phyloP scores from a whole-genome alignment of 2,329 filamentous ascomycete genomes.

The Colletotrichum sp. region DNA sequence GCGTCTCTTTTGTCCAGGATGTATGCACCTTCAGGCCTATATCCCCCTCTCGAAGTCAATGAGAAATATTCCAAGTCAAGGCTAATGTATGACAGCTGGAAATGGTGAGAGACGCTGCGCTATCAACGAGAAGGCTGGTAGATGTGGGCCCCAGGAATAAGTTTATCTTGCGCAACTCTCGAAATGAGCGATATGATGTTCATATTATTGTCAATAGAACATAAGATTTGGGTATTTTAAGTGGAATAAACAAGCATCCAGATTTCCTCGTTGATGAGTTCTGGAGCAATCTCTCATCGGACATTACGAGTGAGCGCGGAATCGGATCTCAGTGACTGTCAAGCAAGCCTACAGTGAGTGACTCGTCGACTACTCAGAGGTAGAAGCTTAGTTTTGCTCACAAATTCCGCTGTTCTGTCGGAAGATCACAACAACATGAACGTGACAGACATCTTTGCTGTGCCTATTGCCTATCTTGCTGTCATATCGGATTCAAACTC shows the following conservation, averaged over 20 bases:
- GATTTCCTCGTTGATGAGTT: background rate
- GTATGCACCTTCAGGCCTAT: background rate
- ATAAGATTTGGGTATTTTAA: background rate
- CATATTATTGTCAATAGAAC: background rate
- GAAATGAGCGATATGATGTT: rapidly evolving
- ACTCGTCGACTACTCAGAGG: background rate
- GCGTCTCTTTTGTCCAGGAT: background rate
- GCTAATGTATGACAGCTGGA: background rate
- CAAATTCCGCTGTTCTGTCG: background rate
- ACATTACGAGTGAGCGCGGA: background rate
- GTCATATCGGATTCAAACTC: background rate
- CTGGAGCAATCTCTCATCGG: background rate
- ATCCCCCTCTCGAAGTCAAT: background rate
- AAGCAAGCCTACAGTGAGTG: background rate
- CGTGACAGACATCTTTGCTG: background rate
- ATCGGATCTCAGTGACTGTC: background rate
- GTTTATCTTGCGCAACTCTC: background rate
- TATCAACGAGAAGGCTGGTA: background rate
- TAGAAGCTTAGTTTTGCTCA: background rate
- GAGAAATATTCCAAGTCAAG: no score
- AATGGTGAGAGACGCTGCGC: background rate
- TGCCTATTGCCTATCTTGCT: background rate
- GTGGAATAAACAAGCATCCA: rapidly evolving
- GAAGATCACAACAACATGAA: background rate
- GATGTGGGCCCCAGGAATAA: background rate